Conservation (phyloP, 768 basidiomycete genomes). For the Termitomyces sp. region DNA sequence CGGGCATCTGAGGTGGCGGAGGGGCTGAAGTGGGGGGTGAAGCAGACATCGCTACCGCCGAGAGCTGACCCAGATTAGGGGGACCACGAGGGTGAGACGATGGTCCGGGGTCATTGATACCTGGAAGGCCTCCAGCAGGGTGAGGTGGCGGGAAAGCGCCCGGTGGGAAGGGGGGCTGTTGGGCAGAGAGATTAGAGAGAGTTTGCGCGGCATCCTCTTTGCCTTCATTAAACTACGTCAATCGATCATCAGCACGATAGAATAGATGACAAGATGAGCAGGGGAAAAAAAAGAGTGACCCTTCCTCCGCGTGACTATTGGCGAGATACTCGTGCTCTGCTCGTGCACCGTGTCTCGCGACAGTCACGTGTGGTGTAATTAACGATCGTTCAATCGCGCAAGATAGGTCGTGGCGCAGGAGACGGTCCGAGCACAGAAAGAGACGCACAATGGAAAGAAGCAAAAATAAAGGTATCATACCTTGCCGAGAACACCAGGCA, state of each 20-base stretch:
- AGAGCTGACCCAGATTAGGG: conserved; percentile 56
- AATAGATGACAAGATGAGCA: neutral
- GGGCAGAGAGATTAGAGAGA: conserved; percentile 44
- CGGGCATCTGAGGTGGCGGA: conserved; percentile 10
- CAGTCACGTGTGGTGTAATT: conserved; percentile 30
- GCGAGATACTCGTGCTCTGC: conserved; percentile 29
- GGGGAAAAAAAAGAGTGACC: neutral
- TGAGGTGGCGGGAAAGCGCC: conserved; percentile 25
- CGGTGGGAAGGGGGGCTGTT: conserved; percentile 26
- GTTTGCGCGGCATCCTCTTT: conserved; percentile 62
- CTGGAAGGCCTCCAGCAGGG: conserved; percentile 35
- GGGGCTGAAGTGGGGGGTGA: conserved; percentile 19
- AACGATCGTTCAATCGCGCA: conserved; percentile 16
- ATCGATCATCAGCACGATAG: neutral
- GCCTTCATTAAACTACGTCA: conserved; percentile 38
- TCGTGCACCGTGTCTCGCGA: conserved; percentile 22
- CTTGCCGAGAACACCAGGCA: conserved; percentile 52
- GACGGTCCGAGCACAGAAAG: neutral
- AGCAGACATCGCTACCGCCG: conserved; percentile 46
- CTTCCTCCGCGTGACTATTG: conserved; percentile 32
- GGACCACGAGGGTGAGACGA: conserved; percentile 69
- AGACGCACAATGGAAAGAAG: neutral
- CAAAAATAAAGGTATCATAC: conserved; percentile 27
- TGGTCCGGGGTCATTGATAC: conserved; percentile 64
- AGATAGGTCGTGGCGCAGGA: conserved; percentile 4